These are phyloP conservation scores for Curvularia verruculosa DNA, from an alignment of 2,329 filamentous ascomycete species.

Conservation along the genomic window DNA sequence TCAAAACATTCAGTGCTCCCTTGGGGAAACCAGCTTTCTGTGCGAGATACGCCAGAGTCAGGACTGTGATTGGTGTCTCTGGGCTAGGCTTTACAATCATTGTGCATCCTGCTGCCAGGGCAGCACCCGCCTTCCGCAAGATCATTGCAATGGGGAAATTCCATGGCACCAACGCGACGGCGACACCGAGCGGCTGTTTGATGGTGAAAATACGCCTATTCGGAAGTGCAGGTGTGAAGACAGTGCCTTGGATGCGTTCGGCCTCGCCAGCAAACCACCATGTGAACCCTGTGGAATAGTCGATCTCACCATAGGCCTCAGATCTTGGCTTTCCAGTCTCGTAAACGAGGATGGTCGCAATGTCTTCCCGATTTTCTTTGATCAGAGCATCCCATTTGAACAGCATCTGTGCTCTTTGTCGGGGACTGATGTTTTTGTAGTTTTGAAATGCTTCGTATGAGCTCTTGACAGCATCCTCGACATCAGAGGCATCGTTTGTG, in stretches of 20 bases:
- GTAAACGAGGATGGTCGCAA: conserved; percentile 67
- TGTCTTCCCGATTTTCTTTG: conserved; percentile 65
- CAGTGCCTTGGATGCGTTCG: conserved; percentile 66
- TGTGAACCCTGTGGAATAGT: conserved; percentile 60
- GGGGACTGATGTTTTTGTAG: conserved; percentile 66
- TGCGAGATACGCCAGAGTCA: conserved; percentile 49
- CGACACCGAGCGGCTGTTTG: conserved; percentile 75
- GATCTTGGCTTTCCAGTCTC: conserved; percentile 62
- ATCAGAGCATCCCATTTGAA: conserved; percentile 71
- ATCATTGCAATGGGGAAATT: conserved; percentile 74
- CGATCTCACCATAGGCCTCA: conserved; percentile 60
- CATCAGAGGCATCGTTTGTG: conserved; percentile 62
- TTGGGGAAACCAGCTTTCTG: conserved; percentile 57
- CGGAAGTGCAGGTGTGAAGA: conserved; percentile 65
- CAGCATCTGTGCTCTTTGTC: conserved; percentile 66
- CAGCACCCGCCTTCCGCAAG: conserved; percentile 69
- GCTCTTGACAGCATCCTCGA: conserved; percentile 64
- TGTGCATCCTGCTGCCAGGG: conserved; percentile 73
- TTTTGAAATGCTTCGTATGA: conserved; percentile 66
- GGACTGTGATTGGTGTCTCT: conserved; percentile 49
- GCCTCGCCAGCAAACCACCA: conserved; percentile 67
- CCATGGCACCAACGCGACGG: conserved; percentile 73
- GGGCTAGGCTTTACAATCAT: conserved; percentile 64
- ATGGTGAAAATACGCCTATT: conserved; percentile 71
- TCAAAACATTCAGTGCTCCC: conserved; percentile 67